Conservation (phyloP, 192 early-diverging fungal species). For the Podila clonocystis region DNA sequence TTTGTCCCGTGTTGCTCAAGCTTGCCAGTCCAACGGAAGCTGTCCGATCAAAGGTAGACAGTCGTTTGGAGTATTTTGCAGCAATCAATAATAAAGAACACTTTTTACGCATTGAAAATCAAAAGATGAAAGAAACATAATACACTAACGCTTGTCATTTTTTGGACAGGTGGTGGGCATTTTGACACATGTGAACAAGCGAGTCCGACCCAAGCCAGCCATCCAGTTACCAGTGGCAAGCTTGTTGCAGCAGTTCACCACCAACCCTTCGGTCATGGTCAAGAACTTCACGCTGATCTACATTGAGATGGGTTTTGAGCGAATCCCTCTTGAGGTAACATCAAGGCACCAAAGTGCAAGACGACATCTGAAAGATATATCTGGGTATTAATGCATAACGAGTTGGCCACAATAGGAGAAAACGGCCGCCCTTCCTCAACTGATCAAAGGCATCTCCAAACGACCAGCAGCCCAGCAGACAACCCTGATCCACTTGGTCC, state of each 20-base stretch:
- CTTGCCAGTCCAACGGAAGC: slow-evolving; percentile 60
- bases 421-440: slow-evolving; percentile 58
- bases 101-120: neutral
- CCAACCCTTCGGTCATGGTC: slow-evolving; percentile 61
- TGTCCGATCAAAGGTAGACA: slow-evolving; percentile 58
- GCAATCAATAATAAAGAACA: neutral
- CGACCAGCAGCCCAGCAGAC: slow-evolving; percentile 69
- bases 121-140: neutral
- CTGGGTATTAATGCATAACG: neutral
- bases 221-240: slow-evolving; percentile 72
- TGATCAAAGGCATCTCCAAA: slow-evolving; percentile 69
- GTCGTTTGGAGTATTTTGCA: neutral
- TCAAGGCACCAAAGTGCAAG: neutral
- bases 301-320: slow-evolving; percentile 78
- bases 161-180: slow-evolving; percentile 77
- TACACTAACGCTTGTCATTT: too few species aligned
- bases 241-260: slow-evolving; percentile 69
- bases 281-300: slow-evolving; percentile 89
- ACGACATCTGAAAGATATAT: neutral
- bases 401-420: slow-evolving; percentile 25
- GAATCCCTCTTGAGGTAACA: slow-evolving; percentile 57
- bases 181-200: slow-evolving; percentile 86
- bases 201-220: slow-evolving; percentile 69
- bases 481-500: slow-evolving; percentile 68
- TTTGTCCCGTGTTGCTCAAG: slow-evolving; percentile 77